Conservation (phyloP, 495 filamentous ascomycete species). For the Aspergillus avenaceus region DNA sequence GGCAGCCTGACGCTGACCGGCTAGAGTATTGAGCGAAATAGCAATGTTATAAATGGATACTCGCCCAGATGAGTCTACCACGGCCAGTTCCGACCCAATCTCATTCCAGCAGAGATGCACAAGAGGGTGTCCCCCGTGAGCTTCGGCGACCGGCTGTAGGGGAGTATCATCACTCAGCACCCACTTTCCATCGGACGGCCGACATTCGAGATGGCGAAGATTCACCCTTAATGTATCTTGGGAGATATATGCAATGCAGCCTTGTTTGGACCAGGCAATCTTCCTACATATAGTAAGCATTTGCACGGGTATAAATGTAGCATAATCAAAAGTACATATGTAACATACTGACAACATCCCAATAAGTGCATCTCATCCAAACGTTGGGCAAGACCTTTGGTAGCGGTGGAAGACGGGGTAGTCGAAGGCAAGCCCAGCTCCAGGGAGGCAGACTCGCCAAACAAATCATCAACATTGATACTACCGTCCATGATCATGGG, state of each 20-base stretch:
- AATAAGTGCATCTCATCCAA: constrained; percentile 73
- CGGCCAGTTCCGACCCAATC: constrained; percentile 66
- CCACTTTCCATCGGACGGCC: constrained; percentile 70
- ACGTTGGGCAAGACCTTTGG: constrained; percentile 65
- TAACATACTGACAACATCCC: constrained; percentile 79
- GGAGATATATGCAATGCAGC: constrained; percentile 80
- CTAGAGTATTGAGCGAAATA: constrained; percentile 64
- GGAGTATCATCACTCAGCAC: constrained; percentile 60
- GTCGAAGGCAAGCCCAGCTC: constrained; percentile 52
- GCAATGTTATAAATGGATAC: constrained; percentile 62
- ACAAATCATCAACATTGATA: constrained; percentile 70
- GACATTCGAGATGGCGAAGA: constrained; percentile 66
- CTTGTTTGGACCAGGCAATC: constrained; percentile 85
- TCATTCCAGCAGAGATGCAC: constrained; percentile 81
- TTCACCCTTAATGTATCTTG: constrained; percentile 64
- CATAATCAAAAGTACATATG: background rate
- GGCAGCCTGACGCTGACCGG: constrained; percentile 47
- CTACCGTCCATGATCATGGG: constrained; percentile 64
- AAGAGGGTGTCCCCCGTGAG: constrained; percentile 49
- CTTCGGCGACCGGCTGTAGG: constrained; percentile 37
- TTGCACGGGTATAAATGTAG: background rate
- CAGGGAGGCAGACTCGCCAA: constrained; percentile 60
- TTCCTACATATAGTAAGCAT: constrained; percentile 48
- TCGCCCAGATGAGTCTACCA: constrained; percentile 69
- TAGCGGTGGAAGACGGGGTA: constrained; percentile 43